A percentile compares a stretch with the other conserved stretches of the same genome.
Evolutionary conservation across 2,329 filamentous ascomycete species (phyloP).

Genomic region (Xylaria hypoxylon): DNA sequence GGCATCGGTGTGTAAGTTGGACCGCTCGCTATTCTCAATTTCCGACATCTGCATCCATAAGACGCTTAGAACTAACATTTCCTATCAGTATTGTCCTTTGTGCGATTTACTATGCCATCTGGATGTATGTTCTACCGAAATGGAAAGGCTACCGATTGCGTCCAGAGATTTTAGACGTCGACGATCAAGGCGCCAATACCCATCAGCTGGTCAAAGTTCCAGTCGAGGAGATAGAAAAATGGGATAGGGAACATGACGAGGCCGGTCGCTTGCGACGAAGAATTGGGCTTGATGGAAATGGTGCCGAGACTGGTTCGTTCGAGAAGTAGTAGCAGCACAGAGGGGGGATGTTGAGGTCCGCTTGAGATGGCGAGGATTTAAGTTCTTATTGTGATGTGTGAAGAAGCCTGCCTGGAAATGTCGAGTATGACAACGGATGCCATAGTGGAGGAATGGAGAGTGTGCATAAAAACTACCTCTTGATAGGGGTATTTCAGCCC

Average conservation of each 20-base stretch:
- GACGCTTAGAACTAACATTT: slow-evolving; percentile 1
- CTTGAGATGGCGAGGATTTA: too few species aligned
- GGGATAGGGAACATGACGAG: slow-evolving; percentile 70
- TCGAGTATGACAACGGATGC: too few species aligned
- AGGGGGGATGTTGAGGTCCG: not conserved
- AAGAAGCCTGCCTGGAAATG: too few species aligned
- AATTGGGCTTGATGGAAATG: not conserved
- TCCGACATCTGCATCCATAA: not conserved
- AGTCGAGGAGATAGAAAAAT: slow-evolving; percentile 60
- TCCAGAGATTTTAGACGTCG: slow-evolving; percentile 64
- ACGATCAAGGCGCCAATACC: slow-evolving; percentile 58
- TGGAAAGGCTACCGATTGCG: slow-evolving; percentile 66
- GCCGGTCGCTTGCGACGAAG: slow-evolving; percentile 49
- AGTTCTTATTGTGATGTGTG: not conserved
- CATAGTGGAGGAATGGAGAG: too few species aligned
- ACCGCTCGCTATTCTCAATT: not conserved
- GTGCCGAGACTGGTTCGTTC: slow-evolving; percentile 8
- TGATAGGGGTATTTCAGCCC: too few species aligned
- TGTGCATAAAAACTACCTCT: too few species aligned
- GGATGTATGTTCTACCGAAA: slow-evolving; percentile 66
- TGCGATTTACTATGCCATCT: slow-evolving; percentile 67
- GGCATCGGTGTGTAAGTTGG: slow-evolving; percentile 73
- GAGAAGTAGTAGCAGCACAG: slow-evolving; percentile 7
- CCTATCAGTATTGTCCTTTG: slow-evolving; percentile 61
- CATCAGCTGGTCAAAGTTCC: slow-evolving; percentile 67